Percentiles rank a stretch among this genome's conserved stretches.
Conservation (phyloP, 257 asterid genomes). For the Phtheirospermum japonicum region DNA sequence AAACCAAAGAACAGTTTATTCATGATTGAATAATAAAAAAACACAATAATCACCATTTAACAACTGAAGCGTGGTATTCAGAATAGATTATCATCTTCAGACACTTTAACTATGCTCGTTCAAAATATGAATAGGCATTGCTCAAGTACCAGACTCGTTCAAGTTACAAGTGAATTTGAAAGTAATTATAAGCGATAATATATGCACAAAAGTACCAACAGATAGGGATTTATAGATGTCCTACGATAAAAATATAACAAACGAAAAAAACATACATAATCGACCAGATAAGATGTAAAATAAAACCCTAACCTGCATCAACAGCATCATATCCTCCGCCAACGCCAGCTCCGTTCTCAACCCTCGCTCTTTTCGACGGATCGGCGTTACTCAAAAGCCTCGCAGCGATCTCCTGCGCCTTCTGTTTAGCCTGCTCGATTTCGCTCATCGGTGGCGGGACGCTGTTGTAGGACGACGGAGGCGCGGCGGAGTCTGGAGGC, state of each 20-base stretch:
- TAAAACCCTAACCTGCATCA: slow-evolving; percentile 39
- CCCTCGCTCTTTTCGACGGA: slow-evolving; percentile 63
- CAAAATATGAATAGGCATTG: background rate
- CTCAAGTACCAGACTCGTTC: background rate
- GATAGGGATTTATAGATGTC: background rate
- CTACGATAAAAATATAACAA: background rate
- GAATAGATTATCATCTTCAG: background rate
- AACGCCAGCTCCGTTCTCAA: slow-evolving; percentile 54
- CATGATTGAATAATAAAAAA: slow-evolving; percentile 2
- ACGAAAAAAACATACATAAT: background rate
- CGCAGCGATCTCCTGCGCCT: slow-evolving; percentile 92
- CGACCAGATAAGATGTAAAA: background rate
- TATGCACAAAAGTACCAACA: background rate
- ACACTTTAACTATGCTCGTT: background rate
- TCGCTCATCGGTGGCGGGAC: slow-evolving; percentile 81
- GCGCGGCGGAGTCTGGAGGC: slow-evolving; percentile 48
- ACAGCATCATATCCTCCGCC: slow-evolving; percentile 47
- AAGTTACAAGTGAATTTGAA: background rate
- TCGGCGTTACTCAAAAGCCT: slow-evolving; percentile 66
- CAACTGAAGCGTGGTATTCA: background rate
- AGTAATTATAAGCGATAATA: slow-evolving; percentile 1
- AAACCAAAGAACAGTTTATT: background rate
- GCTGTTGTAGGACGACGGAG: slow-evolving; percentile 54
- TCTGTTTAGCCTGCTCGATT: slow-evolving; percentile 85
- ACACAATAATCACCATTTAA: background rate